phyloP scores from a whole-genome alignment of 495 filamentous ascomycete species.

The Tuber melanosporum region DNA sequence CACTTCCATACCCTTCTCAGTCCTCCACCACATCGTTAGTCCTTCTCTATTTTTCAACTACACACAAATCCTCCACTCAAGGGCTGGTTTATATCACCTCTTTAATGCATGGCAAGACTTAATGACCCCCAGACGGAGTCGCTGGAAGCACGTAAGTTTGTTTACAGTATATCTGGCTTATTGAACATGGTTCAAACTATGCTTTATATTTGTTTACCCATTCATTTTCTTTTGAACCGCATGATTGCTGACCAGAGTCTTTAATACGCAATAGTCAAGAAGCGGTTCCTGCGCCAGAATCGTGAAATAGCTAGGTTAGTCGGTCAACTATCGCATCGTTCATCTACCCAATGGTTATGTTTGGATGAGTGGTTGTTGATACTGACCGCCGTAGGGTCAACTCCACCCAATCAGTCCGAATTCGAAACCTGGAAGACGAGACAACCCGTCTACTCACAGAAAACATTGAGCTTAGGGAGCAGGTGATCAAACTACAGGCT shows the following conservation, averaged over 20 bases:
- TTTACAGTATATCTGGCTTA: conserved; percentile 11
- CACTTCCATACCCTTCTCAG: conserved; percentile 14
- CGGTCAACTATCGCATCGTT: not conserved
- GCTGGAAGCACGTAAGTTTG: conserved; percentile 69
- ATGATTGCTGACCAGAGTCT: not conserved
- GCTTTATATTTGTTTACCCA: not conserved
- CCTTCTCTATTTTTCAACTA: conserved; percentile 17
- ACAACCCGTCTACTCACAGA: conserved; percentile 74
- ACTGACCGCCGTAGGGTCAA: conserved; percentile 54
- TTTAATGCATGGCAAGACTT: conserved; percentile 71
- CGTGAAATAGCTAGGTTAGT: conserved; percentile 71
- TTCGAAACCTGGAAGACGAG: conserved; percentile 80
- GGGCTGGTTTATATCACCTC: conserved; percentile 19
- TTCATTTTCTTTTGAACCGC: not conserved
- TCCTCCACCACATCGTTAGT: conserved; percentile 17
- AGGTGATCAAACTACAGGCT: conserved; percentile 66
- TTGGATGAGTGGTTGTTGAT: conserved; percentile 3
- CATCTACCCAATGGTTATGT: conserved; percentile 12
- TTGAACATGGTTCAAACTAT: conserved; percentile 17
- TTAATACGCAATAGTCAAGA: conserved; percentile 25
- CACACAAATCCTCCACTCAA: conserved; percentile 28
- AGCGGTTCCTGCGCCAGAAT: conserved; percentile 66
- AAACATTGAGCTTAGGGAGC: conserved; percentile 75
- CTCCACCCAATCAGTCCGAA: conserved; percentile 82
- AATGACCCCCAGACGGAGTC: conserved; percentile 72